Base-by-base conservation (phyloP, 208 protist genomes). In the Acanthamoeba castellanii region DNA sequence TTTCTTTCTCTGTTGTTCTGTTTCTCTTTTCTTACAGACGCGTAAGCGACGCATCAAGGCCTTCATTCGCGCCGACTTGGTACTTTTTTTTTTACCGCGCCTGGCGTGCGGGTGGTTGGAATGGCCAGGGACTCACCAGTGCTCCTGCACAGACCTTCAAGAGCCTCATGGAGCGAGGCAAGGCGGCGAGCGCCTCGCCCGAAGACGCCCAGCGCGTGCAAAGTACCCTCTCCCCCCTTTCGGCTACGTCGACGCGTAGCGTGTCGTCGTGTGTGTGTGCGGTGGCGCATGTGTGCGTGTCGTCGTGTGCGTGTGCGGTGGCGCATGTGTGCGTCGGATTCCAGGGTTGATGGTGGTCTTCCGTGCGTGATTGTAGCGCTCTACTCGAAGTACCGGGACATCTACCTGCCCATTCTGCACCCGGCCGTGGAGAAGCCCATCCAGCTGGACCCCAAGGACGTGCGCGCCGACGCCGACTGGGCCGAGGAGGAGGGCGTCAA, bases 401-500 rank as follows among this genome's bases (percentile, higher is more conserved):
- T 90, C n/a, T 90, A 90, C 25, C 42, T 68, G 50, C 84, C 84
- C 32, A 90, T 90, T 34, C 50, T 90, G 11, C 55, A 90, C 25
- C 84, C 84, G n/a, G n/a, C 50, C 16, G 84, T 90, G 50, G 74
- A 82, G 9, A 82, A 82, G 22, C 74, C 74, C 42, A 42, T 82
- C 74, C 42, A 42, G 37, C 37, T 82, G 34, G 32, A 66, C 50
- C 16, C 18, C 20, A 20, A 25, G 22, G 55, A 90, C 8, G 59
- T 90, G 7, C 55, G 59, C 16, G 59, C 50, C n/a, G 84, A 90
- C 25, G 37, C 47, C 30, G 84, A 90, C 34, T 90, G 50, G 50
- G 84, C 84, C n/a, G 84, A 90, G 25, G 84, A 90, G 50, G 50
- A 90, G 16, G 84, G 84, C 59, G 84, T 90, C n/a, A 90, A 90